Evolutionary conservation across 1,284 basidiomycete genomes (phyloP), one percentile per base, ranked within the genome.

Genomic region (Quambalaria eucalypti): DNA sequence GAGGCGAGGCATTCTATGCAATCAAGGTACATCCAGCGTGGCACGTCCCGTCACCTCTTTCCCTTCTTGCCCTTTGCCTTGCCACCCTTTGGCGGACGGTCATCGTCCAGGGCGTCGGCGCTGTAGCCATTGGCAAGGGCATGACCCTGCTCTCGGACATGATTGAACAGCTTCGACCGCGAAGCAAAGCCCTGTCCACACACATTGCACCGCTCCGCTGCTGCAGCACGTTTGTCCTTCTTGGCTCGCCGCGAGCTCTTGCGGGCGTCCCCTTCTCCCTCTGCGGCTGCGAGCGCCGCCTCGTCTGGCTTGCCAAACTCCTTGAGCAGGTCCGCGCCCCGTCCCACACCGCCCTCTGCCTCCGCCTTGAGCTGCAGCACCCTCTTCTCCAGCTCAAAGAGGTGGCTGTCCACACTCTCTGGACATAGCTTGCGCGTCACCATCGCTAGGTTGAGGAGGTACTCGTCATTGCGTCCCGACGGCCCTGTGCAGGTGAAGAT

Each of bases 401-500:
- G 75, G 78, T 92, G 85, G 2, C 83, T 83, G 66, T 91, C 89
- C 46, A 82, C 78, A 4, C 86, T 87, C 48, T 84, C 80, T 0
- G 87, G 85, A 0, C 86, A 84, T 1, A 92, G 81, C 28, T 81
- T 76, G 12, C 83, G 80, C 0, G 91, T 81, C 0, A 86, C 83
- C 23, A 81, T 78, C 0, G 83, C 83, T 1, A 92, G 82, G 8
- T 82, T 80, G 65, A 85, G 88, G 4, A 90, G 77, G 68, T 91
- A 91, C 46, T 90, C 88, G 83, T 87, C 61, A 28, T 92, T 92
- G 2, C 78, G 81, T 0, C 90, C 90, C 25, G 42, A 46, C 21
- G 88, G 88, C 0, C 89, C 89, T 0, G 83, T 80, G 1, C 86
- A 85, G 26, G 77, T 77, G 80, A 84, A 87, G 53, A 92, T 90